Conservation (phyloP, 257 asterid species). For the Solanum virginianum region DNA sequence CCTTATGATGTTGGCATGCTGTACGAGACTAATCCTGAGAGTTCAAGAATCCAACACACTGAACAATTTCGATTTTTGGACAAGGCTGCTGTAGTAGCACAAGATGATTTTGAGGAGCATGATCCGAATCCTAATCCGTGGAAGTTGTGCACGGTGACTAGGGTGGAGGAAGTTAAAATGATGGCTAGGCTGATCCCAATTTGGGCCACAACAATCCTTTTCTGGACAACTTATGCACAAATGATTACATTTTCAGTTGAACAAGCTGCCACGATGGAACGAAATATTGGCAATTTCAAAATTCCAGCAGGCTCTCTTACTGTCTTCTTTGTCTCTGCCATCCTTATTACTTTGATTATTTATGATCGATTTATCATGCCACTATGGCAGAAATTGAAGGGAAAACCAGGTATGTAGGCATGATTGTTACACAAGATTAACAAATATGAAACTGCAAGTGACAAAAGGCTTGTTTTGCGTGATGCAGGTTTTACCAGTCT, state of each 20-base stretch:
- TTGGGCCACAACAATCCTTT: conserved; percentile 91
- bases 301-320: conserved; percentile 93
- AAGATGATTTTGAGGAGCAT: conserved; percentile 35
- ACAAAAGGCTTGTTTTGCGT: background rate
- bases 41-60: conserved; percentile 2
- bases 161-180: conserved; percentile 91
- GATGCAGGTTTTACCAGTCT: conserved; percentile 49
- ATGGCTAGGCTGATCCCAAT: conserved; percentile 65
- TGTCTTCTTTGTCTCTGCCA: conserved; percentile 77
- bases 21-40: background rate
- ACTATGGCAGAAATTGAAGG: conserved; percentile 67
- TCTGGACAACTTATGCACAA: conserved; percentile 95
- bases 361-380: conserved; percentile 81
- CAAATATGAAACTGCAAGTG: background rate
- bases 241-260: conserved; percentile 90
- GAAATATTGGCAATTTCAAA: conserved; percentile 43
- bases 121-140: conserved; percentile 57
- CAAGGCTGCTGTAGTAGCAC: conserved; percentile 69
- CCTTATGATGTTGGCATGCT: conserved; percentile 2
- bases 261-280: conserved; percentile 82
- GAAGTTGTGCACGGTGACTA: conserved; percentile 74
- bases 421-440: background rate
- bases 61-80: conserved; percentile 35
- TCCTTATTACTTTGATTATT: conserved; percentile 47
- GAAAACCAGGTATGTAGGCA: conserved; percentile 61